Conservation (phyloP, 2,329 filamentous ascomycete species). For the Aotearoamyces nothofagi region DNA sequence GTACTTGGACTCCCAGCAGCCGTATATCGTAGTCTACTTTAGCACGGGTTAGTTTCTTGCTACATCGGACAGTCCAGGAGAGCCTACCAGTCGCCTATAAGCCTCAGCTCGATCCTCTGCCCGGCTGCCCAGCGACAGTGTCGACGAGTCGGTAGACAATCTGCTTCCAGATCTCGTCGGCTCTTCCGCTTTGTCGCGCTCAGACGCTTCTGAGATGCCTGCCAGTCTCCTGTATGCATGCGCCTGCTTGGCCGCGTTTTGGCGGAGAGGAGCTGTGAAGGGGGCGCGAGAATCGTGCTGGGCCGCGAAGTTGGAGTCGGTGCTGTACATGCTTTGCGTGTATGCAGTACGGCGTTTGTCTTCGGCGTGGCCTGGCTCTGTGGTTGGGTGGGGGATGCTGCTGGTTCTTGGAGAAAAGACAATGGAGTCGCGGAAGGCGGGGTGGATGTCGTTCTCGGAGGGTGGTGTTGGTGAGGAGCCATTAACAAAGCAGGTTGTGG, state of each 20-base stretch:
- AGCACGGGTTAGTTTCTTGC: too few species aligned
- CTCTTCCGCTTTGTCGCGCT: too few species aligned
- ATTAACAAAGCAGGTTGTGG: neutral
- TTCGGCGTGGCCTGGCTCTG: neutral
- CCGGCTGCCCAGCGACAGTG: too few species aligned
- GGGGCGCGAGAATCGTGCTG: neutral
- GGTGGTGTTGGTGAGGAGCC: neutral
- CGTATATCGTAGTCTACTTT: too few species aligned
- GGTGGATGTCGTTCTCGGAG: constrained; percentile 1
- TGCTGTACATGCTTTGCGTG: neutral
- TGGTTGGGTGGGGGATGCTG: neutral
- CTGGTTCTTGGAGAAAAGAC: neutral
- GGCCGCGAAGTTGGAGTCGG: neutral
- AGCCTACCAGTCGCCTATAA: too few species aligned
- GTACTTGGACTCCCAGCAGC: too few species aligned
- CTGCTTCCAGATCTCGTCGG: too few species aligned
- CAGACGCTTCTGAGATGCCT: neutral
- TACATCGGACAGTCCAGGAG: too few species aligned
- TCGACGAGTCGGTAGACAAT: too few species aligned
- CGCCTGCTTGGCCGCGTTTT: constrained; percentile 1
- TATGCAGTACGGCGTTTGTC: neutral
- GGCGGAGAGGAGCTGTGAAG: neutral
- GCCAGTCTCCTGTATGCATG: constrained; percentile 4
- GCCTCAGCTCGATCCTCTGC: too few species aligned
- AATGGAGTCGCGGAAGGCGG: neutral